A percentile compares a stretch with the other conserved stretches of the same genome.
These are phyloP conservation scores for Fraxinus floribunda DNA, from an alignment of 305 asterid species.

Conservation along the genomic window DNA sequence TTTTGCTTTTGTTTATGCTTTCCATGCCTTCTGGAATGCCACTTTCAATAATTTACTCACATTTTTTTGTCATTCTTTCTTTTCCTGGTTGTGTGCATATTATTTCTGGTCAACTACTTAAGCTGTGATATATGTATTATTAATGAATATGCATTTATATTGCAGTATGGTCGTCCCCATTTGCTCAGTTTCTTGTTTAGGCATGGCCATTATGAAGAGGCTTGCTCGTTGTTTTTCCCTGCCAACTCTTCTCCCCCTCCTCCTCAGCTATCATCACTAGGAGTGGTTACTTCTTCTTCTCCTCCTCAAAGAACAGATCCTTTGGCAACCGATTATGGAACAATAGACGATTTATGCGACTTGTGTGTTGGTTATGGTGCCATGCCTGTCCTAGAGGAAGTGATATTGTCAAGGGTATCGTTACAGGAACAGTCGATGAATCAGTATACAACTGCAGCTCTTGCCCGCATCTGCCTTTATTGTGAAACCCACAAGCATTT, in stretches of 20 bases:
- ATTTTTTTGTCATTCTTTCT: conserved; percentile 12
- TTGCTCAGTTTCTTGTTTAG: conserved; percentile 88
- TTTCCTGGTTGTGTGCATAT: conserved; percentile 12
- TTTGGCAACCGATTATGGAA: conserved; percentile 87
- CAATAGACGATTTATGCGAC: conserved; percentile 84
- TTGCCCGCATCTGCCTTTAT: conserved; percentile 81
- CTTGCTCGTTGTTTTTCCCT: conserved; percentile 86
- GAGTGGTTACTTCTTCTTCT: conserved; percentile 66
- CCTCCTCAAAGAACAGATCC: conserved; percentile 89
- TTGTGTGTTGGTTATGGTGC: conserved; percentile 87
- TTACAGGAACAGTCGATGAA: conserved; percentile 53
- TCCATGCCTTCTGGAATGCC: conserved; percentile 2
- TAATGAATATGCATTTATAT: conserved; percentile 21
- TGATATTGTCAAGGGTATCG: conserved; percentile 61
- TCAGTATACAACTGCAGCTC: conserved; percentile 86
- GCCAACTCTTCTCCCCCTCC: conserved; percentile 66
- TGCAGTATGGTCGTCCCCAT: conserved; percentile 94
- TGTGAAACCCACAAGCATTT: conserved; percentile 95
- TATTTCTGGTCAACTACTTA: conserved; percentile 21
- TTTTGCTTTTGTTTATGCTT: conserved; percentile 4
- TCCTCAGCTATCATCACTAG: conserved; percentile 61
- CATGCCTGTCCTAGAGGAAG: conserved; percentile 87
- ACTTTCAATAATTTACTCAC: neutral
- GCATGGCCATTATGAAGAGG: conserved; percentile 90
- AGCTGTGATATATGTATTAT: conserved; percentile 18